A percentile compares a stretch with the other conserved stretches of the same genome.
Conservation (phyloP, 495 filamentous ascomycete genomes). For the Aspergillus steynii region DNA sequence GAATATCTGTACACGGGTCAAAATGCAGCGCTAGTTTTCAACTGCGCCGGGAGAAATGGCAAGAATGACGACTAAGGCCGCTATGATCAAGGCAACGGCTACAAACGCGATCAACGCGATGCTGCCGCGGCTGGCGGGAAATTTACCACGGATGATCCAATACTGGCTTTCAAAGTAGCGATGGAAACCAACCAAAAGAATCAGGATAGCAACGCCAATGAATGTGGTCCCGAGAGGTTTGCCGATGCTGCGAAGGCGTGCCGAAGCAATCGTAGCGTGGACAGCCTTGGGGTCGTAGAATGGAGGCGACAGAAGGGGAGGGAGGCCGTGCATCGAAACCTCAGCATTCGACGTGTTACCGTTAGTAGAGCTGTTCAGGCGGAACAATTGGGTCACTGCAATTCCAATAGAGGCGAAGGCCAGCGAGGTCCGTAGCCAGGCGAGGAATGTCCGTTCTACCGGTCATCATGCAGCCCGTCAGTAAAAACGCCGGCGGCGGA, state of each 20-base stretch:
- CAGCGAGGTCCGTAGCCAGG: slow-evolving; percentile 93
- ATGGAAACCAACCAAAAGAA: slow-evolving; percentile 80
- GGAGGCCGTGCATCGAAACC: slow-evolving; percentile 12
- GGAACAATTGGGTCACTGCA: slow-evolving; percentile 93
- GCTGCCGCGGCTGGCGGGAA: slow-evolving; percentile 87
- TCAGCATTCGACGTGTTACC: slow-evolving; percentile 10
- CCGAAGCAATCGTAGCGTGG: slow-evolving; percentile 14
- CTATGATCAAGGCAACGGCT: slow-evolving; percentile 67
- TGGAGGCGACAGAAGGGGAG: slow-evolving; percentile 26
- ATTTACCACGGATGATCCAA: slow-evolving; percentile 92
- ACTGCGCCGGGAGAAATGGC: slow-evolving; percentile 58
- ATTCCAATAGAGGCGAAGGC: slow-evolving; percentile 97
- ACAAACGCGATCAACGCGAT: slow-evolving; percentile 75
- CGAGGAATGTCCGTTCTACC: slow-evolving; percentile 91
- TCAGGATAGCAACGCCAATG: slow-evolving; percentile 79
- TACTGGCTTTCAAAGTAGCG: slow-evolving; percentile 68
- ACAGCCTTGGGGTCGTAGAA: slow-evolving; percentile 20
- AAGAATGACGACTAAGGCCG: slow-evolving; percentile 69
- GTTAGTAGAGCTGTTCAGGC: slow-evolving; percentile 68
- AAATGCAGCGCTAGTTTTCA: slow-evolving; percentile 25
- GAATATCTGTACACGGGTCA: background rate
- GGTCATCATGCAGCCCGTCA: background rate
- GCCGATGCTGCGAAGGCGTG: slow-evolving; percentile 71
- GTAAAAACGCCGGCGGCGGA: slow-evolving; percentile 16
- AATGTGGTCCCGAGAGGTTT: slow-evolving; percentile 95